A percentile compares a stretch with the other conserved stretches of the same genome.
phyloP scores from a whole-genome alignment of 1,284 basidiomycete species.

The Malassezia caprae region DNA sequence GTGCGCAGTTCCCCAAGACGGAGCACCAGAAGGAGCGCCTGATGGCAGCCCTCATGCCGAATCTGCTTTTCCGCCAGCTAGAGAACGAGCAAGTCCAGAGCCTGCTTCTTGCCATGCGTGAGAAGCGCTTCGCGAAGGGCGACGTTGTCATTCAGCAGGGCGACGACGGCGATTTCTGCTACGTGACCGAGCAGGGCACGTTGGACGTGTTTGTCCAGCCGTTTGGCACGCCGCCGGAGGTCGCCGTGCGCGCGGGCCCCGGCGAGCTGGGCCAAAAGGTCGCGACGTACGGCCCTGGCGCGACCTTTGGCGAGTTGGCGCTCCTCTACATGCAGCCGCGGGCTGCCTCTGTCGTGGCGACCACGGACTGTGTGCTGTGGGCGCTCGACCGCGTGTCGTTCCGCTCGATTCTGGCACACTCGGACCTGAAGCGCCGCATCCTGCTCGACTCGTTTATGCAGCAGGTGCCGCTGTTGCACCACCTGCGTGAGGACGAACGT shows the following conservation, averaged over 20 bases:
- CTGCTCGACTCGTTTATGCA: slow-evolving; percentile 93
- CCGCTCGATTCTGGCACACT: slow-evolving; percentile 72
- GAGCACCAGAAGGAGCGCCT: slow-evolving; percentile 77
- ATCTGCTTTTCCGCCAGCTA: slow-evolving; percentile 89
- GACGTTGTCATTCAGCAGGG: slow-evolving; percentile 91
- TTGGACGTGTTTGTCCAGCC: slow-evolving; percentile 73
- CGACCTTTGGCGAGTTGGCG: slow-evolving; percentile 89
- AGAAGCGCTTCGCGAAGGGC: slow-evolving; percentile 62
- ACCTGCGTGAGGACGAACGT: slow-evolving; percentile 72
- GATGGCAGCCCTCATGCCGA: slow-evolving; percentile 71
- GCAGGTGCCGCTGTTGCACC: slow-evolving; percentile 77
- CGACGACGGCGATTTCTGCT: slow-evolving; percentile 93
- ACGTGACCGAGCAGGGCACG: slow-evolving; percentile 82
- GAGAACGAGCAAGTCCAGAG: slow-evolving; percentile 90
- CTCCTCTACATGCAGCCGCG: slow-evolving; percentile 96
- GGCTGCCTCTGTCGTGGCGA: slow-evolving; percentile 81
- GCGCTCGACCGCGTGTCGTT: slow-evolving; percentile 93
- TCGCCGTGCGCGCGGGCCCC: slow-evolving; percentile 5
- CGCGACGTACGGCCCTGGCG: slow-evolving; percentile 71
- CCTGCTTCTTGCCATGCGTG: slow-evolving; percentile 90
- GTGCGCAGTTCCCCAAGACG: slow-evolving; percentile 57
- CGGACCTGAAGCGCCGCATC: slow-evolving; percentile 60
- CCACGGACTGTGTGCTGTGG: slow-evolving; percentile 75
- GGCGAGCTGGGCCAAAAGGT: slow-evolving; percentile 31
- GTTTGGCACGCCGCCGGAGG: slow-evolving; percentile 20